These are phyloP conservation scores for Eutrema heterophyllum DNA, from an alignment of 345 rosid genomes.

Conservation along the genomic window DNA sequence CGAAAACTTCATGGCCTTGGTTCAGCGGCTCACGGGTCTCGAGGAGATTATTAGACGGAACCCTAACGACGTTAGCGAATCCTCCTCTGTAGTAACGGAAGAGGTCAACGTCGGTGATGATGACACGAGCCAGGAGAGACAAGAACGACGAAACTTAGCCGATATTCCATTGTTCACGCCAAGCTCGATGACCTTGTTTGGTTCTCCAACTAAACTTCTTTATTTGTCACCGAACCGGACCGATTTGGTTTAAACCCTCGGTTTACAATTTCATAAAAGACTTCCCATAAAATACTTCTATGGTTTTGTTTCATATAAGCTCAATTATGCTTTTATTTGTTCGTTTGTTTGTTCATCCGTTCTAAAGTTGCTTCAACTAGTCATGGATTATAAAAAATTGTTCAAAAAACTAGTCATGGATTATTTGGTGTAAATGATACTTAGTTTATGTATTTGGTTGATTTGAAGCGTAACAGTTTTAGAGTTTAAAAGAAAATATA, in stretches of 20 bases:
- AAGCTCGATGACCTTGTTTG: conserved; percentile 25
- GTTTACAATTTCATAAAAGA: conserved; percentile 12
- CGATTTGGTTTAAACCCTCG: conserved; percentile 3
- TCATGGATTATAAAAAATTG: not conserved
- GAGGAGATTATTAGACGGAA: conserved; percentile 7
- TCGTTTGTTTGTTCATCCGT: not conserved
- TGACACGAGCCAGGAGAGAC: not conserved
- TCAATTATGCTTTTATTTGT: conserved; percentile 6
- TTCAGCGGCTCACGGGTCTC: conserved; percentile 72
- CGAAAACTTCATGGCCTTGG: conserved; percentile 74
- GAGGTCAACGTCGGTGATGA: conserved; percentile 12
- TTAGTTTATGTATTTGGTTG: not conserved
- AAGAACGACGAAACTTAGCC: not conserved
- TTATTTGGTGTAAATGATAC: not conserved
- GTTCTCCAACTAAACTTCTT: conserved; percentile 21
- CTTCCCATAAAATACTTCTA: not conserved
- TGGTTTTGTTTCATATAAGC: not conserved
- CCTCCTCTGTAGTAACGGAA: conserved; percentile 23
- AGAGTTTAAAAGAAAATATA: not conserved
- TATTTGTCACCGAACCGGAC: conserved; percentile 10
- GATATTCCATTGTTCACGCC: conserved; percentile 34
- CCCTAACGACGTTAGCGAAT: conserved; percentile 16
- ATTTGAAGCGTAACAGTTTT: not conserved
- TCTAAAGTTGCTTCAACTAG: conserved; percentile 2
- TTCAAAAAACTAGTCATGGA: not conserved